A percentile compares a stretch with the other conserved stretches of the same genome.
Conservation (phyloP, 2,329 filamentous ascomycete genomes). For the Sporothrix pallida region DNA sequence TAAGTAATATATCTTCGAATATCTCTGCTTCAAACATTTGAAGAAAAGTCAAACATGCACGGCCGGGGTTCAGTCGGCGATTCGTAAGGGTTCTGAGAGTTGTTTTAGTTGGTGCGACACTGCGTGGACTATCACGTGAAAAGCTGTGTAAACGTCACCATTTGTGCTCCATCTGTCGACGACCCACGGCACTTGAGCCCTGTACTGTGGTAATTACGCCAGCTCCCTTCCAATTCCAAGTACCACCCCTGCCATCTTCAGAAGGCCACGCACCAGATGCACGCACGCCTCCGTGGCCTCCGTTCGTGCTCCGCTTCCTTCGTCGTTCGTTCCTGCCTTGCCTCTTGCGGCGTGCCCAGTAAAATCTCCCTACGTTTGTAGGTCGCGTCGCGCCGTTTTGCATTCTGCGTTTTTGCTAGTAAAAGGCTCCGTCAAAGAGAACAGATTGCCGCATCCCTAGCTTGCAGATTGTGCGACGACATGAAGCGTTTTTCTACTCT, state of each 20-base stretch:
- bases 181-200: slow-evolving; percentile 12
- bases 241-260: neutral
- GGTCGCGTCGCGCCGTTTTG: neutral
- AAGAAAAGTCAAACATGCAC: neutral
- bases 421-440: neutral
- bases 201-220: neutral
- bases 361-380: neutral
- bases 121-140: slow-evolving; percentile 10
- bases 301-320: slow-evolving; percentile 5
- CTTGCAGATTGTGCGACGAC: neutral
- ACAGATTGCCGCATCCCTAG: slow-evolving; percentile 21
- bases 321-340: neutral
- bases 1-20: neutral
- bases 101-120: neutral
- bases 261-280: slow-evolving; percentile 5
- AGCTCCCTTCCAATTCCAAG: neutral
- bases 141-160: neutral
- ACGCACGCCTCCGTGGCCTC: slow-evolving; percentile 10
- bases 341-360: neutral
- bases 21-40: neutral
- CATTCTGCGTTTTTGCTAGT: no score
- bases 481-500: neutral
- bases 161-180: no score
- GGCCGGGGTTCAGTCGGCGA: neutral
- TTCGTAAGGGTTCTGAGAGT: neutral